phyloP scores from a whole-genome alignment of 2,329 filamentous ascomycete genomes.

The Penicillium corylophilum region DNA sequence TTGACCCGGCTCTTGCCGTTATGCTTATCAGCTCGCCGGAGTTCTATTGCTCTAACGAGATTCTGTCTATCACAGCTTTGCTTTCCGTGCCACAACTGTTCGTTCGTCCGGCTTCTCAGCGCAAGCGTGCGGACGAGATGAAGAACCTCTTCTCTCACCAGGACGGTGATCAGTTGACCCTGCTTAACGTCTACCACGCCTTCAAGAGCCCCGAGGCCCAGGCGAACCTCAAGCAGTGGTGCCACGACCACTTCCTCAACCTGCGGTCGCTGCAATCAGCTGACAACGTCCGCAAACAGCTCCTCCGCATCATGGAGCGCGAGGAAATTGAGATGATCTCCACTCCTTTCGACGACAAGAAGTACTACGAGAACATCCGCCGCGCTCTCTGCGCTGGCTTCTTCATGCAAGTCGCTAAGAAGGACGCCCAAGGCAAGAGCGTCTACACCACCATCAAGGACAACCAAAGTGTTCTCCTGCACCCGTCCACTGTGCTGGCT shows the following conservation, averaged over 20 bases:
- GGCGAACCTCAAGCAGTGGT: constrained; percentile 83
- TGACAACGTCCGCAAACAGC: constrained; percentile 87
- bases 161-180: constrained; percentile 91
- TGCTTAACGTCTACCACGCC: constrained; percentile 96
- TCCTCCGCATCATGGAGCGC: constrained; percentile 96
- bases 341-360: constrained; percentile 89
- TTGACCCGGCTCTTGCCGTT: constrained; percentile 90
- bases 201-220: constrained; percentile 76
- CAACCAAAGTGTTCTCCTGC: constrained; percentile 86
- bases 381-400: constrained; percentile 89
- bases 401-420: constrained; percentile 99
- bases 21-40: constrained; percentile 98
- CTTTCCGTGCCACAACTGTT: constrained; percentile 95
- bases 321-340: constrained; percentile 81
- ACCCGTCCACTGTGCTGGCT: constrained; percentile 86
- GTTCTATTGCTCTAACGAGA: constrained; percentile 98
- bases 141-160: constrained; percentile 89
- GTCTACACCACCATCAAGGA: constrained; percentile 96
- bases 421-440: constrained; percentile 76
- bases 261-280: constrained; percentile 85
- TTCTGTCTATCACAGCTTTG: constrained; percentile 89
- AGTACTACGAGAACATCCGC: constrained; percentile 97
- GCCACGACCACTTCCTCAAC: constrained; percentile 93
- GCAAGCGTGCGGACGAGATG: constrained; percentile 95
- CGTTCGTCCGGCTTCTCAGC: constrained; percentile 77